phyloP scores from a whole-genome alignment of 2,329 filamentous ascomycete genomes.

The Aspergillus phoenicis region DNA sequence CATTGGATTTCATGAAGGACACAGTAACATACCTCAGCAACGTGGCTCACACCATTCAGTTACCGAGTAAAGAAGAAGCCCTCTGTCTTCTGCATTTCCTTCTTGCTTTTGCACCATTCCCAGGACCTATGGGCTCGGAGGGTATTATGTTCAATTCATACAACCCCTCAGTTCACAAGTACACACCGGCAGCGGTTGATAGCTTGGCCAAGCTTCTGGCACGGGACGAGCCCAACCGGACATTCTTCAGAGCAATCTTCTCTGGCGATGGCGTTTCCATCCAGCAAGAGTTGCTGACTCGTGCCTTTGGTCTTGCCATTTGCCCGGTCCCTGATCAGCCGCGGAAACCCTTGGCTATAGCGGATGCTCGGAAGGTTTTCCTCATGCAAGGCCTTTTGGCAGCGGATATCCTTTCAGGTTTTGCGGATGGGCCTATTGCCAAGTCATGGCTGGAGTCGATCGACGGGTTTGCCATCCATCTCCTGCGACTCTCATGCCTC shows the following conservation, averaged over 20 bases:
- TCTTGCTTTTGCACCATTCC: slow-evolving; percentile 82
- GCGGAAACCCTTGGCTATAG: slow-evolving; percentile 63
- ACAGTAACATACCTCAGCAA: slow-evolving; percentile 87
- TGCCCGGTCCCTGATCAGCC: slow-evolving; percentile 77
- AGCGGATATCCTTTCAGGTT: slow-evolving; percentile 80
- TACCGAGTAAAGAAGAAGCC: slow-evolving; percentile 85
- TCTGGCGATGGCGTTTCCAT: slow-evolving; percentile 67
- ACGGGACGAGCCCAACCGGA: slow-evolving; percentile 88
- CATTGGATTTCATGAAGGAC: slow-evolving; percentile 97
- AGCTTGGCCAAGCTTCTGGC: slow-evolving; percentile 88
- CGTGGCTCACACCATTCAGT: slow-evolving; percentile 74
- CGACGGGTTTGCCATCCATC: slow-evolving; percentile 79
- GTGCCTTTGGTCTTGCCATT: slow-evolving; percentile 83
- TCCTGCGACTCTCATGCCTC: slow-evolving; percentile 74
- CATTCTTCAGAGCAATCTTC: slow-evolving; percentile 81
- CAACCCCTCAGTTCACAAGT: slow-evolving; percentile 78
- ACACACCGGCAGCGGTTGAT: slow-evolving; percentile 87
- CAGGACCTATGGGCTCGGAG: slow-evolving; percentile 62
- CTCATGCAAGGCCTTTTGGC: slow-evolving; percentile 90
- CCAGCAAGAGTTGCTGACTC: slow-evolving; percentile 79
- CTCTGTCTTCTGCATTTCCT: slow-evolving; percentile 85
- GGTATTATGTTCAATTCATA: slow-evolving; percentile 77
- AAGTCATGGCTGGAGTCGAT: slow-evolving; percentile 79
- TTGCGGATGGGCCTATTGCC: slow-evolving; percentile 74
- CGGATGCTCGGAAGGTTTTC: slow-evolving; percentile 83